Evolutionary conservation across 805 yeast species (phyloP), one percentile per base, ranked within the genome.

Genomic region (Schwanniomyces sp.): DNA sequence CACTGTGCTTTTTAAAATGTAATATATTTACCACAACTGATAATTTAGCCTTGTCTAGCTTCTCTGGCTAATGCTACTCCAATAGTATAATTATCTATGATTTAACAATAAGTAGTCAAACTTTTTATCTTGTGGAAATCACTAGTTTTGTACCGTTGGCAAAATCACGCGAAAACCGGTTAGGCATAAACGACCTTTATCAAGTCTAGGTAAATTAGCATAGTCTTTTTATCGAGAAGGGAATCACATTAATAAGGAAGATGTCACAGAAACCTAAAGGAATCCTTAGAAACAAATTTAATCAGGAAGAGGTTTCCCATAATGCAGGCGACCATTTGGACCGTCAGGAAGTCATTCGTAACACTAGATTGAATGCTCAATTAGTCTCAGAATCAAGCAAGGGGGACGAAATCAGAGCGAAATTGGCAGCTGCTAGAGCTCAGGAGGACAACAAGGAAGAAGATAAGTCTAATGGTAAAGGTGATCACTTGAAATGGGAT

Each of bases 311-410:
- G 7, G 55, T 52, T n/a, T 60, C 60, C 21, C 48, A 46, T 6
- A 36, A 46, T n/a, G 50, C 16, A 10, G 40, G 34, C 27, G 67
- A 54, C n/a, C 55, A 60, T 25, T 60, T 74, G n/a, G 80, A 77
- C 49, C 72, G 97, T 51, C 78, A 85, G 55, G 81, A 85, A 59
- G 97, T 91, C 16, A 81, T 86, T 48, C 83, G 80, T 54, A 91
- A 91, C 67, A 91, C 97, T 0, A 78, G 79, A 52, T 68, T 85
- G 56, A 91, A 91, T 62, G 86, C 96, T 0, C 71, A 80, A 54
- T 63, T 82, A 43, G 51, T 62, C 41, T 52, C 66, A 46, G 68
- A 70, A 50, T 46, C 71, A 53, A 34, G 57, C 25, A 66, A 68
- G 43, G 83, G 83, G 7, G 82, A 78, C 24, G 53, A 56, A 48